Base-by-base conservation (phyloP, 768 basidiomycete genomes). In the Mycena crocata region DNA sequence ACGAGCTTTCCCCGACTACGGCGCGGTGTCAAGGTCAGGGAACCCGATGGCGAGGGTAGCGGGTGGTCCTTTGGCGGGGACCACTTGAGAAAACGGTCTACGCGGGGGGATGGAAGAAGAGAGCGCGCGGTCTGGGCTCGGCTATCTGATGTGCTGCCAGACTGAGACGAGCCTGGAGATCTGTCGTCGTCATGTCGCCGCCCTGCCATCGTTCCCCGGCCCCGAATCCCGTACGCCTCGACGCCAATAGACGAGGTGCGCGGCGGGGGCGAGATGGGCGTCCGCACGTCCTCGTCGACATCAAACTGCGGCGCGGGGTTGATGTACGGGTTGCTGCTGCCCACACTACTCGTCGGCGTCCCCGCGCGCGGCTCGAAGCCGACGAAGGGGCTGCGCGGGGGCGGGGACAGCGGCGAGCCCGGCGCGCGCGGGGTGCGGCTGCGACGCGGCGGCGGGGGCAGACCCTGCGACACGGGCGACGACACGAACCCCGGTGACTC, bases 241-340 rank as follows among this genome's bases (percentile, higher is more conserved):
- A 34, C 13, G 1, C 54, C 35, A 56, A 66, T 66, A 57, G 69
- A 70, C 50, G 69, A 66, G 14, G 46, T 28, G 9, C 64, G 60
- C 46, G 69, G 64, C 26, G 69, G 69, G 17, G 69, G 69, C 21
- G 64, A 63, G 9, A 46, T 57, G 13, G 61, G 60, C 40, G 26
- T 34, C 32, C 46, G 42, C 17, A 32, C 23, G 1, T 32, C 42
- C 51, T 58, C 61, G 51, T 61, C 59, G 42, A 77, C 76, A 21
- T 76, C 75, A 58, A 80, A 68, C 12, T 73, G 72, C 19, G 85
- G 85, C 24, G 81, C 78, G 10, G 81, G 82, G 71, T 86, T 85
- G 73, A 86, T 83, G 70, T 81, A 85, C 39, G 85, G 84, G 63
- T 86, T 70, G 48, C 64, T 65, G 21, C 84, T 32, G 73, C 69